These are phyloP conservation scores for Rhodotorula sp. DNA, from an alignment of 1,284 basidiomycete species.

Conservation along the genomic window DNA sequence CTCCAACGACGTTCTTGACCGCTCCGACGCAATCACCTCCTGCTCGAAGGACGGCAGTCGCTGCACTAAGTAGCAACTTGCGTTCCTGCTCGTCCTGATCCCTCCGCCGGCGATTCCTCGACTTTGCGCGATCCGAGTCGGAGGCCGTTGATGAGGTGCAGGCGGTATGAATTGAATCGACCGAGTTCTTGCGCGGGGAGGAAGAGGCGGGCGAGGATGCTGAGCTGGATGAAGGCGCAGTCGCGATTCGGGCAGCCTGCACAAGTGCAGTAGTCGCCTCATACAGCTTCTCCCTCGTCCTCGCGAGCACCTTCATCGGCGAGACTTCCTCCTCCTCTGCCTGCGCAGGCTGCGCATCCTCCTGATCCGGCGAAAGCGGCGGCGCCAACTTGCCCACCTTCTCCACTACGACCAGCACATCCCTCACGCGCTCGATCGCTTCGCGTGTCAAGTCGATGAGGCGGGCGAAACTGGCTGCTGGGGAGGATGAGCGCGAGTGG, in stretches of 20 bases:
- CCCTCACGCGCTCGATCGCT: conserved; percentile 88
- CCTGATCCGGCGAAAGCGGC: conserved; percentile 43
- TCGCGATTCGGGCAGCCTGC: conserved; percentile 69
- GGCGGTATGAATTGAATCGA: not conserved
- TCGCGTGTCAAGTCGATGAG: conserved; percentile 91
- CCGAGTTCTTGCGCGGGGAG: not conserved
- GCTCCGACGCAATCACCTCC: conserved; percentile 84
- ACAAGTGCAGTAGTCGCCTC: conserved; percentile 81
- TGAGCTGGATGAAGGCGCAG: conserved; percentile 48
- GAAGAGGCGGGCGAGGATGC: conserved; percentile 46
- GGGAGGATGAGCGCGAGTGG: conserved; percentile 78
- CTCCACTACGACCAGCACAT: conserved; percentile 87
- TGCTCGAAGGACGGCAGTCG: conserved; percentile 80
- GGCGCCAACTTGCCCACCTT: conserved; percentile 60
- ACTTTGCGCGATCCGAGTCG: no score
- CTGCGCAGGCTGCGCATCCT: no score
- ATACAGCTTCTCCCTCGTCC: conserved; percentile 78
- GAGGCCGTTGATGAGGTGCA: no score
- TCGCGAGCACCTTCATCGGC: conserved; percentile 57
- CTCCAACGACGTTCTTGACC: conserved; percentile 59
- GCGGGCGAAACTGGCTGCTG: conserved; percentile 82
- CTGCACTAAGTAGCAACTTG: conserved; percentile 69
- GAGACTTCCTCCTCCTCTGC: no score
- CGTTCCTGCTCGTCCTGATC: conserved; percentile 72
- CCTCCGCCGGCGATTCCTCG: not conserved